These are phyloP conservation scores for Platismatia glauca DNA, from an alignment of 495 filamentous ascomycete species.

Conservation along the genomic window DNA sequence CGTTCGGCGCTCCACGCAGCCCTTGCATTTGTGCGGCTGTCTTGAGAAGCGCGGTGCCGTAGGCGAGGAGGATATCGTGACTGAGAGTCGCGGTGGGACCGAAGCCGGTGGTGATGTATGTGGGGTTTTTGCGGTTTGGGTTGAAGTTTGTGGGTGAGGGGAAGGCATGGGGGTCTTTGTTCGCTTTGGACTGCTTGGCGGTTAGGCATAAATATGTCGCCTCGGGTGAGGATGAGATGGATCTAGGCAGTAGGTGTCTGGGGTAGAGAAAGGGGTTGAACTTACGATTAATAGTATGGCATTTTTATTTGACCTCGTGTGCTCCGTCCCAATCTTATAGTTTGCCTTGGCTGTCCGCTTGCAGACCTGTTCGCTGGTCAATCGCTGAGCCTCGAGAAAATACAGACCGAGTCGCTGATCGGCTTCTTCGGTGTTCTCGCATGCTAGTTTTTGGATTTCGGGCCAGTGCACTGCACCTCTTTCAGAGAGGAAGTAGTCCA, in stretches of 20 bases:
- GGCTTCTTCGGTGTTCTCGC: constrained; percentile 27
- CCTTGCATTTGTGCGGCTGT: constrained; percentile 5
- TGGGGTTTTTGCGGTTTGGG: constrained; percentile 40
- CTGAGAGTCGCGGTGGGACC: constrained; percentile 27
- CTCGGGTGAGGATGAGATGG: too few species aligned
- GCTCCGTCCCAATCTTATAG: neutral
- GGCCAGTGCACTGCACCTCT: constrained; percentile 40
- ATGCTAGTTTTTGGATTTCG: constrained; percentile 39
- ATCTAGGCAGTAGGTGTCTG: too few species aligned
- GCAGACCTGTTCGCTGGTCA: constrained; percentile 13
- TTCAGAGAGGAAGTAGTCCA: constrained; percentile 30
- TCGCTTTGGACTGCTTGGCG: constrained; percentile 12
- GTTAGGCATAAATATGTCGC: neutral
- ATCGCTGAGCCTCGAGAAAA: constrained; percentile 21
- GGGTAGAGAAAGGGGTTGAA: too few species aligned
- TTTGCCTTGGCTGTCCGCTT: constrained; percentile 3
- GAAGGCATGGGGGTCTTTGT: constrained; percentile 29
- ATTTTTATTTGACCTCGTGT: neutral
- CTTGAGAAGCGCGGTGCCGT: constrained; percentile 2
- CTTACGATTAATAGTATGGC: constrained; percentile 2
- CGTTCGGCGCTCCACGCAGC: constrained; percentile 4
- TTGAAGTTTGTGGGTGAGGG: constrained; percentile 44
- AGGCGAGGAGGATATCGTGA: constrained; percentile 5
- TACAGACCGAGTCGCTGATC: constrained; percentile 11
- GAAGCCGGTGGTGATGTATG: constrained; percentile 46